These are phyloP conservation scores for Vinca minor DNA, from an alignment of 257 asterid genomes.

Conservation along the genomic window DNA sequence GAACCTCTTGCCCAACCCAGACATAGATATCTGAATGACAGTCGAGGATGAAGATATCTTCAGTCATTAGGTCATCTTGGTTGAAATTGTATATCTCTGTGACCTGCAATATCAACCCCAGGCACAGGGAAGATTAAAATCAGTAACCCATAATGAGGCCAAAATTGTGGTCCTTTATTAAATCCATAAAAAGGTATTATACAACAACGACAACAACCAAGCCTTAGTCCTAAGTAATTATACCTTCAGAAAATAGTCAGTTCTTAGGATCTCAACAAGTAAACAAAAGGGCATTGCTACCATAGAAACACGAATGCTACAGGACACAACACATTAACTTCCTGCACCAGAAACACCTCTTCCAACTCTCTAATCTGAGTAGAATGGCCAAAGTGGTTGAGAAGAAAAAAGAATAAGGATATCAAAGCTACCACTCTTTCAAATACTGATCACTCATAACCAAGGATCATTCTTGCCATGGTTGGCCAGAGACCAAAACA, in stretches of 20 bases:
- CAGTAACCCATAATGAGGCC: not conserved
- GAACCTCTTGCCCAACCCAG: slow-evolving; percentile 92
- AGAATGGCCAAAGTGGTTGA: not conserved
- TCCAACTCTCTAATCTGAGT: not conserved
- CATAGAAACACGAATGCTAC: not conserved
- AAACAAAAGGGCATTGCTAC: not conserved
- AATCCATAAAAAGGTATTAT: not conserved
- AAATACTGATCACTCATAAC: not conserved
- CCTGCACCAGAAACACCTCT: not conserved
- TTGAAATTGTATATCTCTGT: slow-evolving; percentile 78
- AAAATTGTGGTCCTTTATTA: not conserved
- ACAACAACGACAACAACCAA: no score
- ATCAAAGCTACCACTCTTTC: not conserved
- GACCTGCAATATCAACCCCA: slow-evolving; percentile 46
- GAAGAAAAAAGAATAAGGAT: not conserved
- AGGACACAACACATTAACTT: not conserved
- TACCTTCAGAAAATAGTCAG: not conserved
- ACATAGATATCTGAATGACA: slow-evolving; percentile 79
- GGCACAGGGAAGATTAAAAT: slow-evolving; percentile 4
- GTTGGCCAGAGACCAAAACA: not conserved
- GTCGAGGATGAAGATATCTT: slow-evolving; percentile 82
- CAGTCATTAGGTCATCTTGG: slow-evolving; percentile 97
- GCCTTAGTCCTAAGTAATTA: no score
- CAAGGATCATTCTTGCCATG: not conserved
- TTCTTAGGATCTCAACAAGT: not conserved